Conservation (phyloP, 2,329 filamentous ascomycete genomes). For the Hypoxylon sp. region DNA sequence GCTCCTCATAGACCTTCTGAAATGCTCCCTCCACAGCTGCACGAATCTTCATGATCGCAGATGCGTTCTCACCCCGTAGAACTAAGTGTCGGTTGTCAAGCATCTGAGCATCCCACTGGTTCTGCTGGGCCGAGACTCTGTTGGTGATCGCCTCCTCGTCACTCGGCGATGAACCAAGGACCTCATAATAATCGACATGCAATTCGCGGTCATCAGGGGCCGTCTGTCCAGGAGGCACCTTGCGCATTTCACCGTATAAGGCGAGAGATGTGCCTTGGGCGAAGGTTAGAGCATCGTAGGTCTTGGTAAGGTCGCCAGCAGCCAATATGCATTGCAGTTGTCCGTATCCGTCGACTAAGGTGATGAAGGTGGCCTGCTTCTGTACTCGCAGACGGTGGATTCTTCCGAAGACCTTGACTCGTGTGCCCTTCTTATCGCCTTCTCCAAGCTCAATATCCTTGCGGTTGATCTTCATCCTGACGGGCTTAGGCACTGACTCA, state of each 20-base stretch:
- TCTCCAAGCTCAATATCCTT: conserved; percentile 74
- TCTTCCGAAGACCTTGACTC: conserved; percentile 84
- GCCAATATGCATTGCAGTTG: conserved; percentile 87
- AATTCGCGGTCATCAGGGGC: conserved; percentile 89
- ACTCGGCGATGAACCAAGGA: conserved; percentile 83
- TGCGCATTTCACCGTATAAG: conserved; percentile 85
- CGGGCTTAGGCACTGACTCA: conserved; percentile 78
- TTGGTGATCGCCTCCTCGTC: conserved; percentile 94
- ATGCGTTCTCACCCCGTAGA: conserved; percentile 85
- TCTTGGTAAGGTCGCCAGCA: conserved; percentile 83
- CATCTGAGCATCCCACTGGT: conserved; percentile 71
- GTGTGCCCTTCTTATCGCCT: conserved; percentile 72
- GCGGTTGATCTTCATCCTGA: conserved; percentile 81
- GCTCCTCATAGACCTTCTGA: conserved; percentile 80
- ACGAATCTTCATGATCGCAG: conserved; percentile 89
- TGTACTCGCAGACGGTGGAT: conserved; percentile 86
- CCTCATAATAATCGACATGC: conserved; percentile 88
- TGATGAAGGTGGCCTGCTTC: conserved; percentile 88
- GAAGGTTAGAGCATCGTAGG: conserved; percentile 90
- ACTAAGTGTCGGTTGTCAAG: conserved; percentile 87
- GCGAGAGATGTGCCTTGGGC: conserved; percentile 89
- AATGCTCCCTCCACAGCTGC: conserved; percentile 86
- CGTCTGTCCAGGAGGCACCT: conserved; percentile 81
- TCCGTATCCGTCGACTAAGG: conserved; percentile 86
- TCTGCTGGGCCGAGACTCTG: conserved; percentile 65